These are phyloP conservation scores for Saccharomyces hybrid DNA, from an alignment of 1,139 yeast genomes.

Conservation along the genomic window DNA sequence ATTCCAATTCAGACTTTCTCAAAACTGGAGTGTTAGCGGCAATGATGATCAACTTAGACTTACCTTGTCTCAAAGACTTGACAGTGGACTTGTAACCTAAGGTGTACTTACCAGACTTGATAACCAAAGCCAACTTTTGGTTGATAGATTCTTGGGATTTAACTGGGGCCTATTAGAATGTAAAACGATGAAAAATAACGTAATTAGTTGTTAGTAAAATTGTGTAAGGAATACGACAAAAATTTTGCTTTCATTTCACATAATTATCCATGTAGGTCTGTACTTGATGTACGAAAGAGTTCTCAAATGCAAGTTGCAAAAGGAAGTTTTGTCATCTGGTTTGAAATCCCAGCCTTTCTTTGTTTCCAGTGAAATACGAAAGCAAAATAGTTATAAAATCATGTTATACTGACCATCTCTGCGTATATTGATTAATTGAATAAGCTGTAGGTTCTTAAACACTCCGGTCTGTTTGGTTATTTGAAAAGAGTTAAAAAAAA, in stretches of 20 bases:
- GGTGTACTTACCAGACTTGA: slow-evolving; percentile 99
- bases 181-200: neutral
- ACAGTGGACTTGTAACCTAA: slow-evolving; percentile 99
- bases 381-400: slow-evolving; percentile 4
- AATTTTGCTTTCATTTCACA: too few relatives aligned
- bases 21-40: slow-evolving; percentile 99
- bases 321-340: neutral
- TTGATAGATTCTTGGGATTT: slow-evolving; percentile 89
- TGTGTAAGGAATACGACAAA: too few relatives aligned
- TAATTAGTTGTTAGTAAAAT: slow-evolving; percentile 15
- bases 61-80: slow-evolving; percentile 97
- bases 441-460: slow-evolving; percentile 35
- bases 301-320: neutral
- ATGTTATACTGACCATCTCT: slow-evolving; percentile 87
- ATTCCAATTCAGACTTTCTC: slow-evolving; percentile 99
- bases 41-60: slow-evolving; percentile 96
- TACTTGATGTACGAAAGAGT: too few relatives aligned
- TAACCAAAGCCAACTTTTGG: slow-evolving; percentile 96
- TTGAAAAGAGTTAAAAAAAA: neutral
- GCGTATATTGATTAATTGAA: slow-evolving; percentile 46
- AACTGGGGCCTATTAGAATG: slow-evolving; percentile 70
- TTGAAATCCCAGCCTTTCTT: neutral
- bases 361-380: neutral
- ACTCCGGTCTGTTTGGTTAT: slow-evolving; percentile 71
- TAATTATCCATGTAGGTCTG: too few relatives aligned